Percentiles rank a stretch among this genome's conserved stretches.
These are phyloP conservation scores for Apiospora aurea DNA, from an alignment of 2,329 filamentous ascomycete species.

Conservation along the genomic window DNA sequence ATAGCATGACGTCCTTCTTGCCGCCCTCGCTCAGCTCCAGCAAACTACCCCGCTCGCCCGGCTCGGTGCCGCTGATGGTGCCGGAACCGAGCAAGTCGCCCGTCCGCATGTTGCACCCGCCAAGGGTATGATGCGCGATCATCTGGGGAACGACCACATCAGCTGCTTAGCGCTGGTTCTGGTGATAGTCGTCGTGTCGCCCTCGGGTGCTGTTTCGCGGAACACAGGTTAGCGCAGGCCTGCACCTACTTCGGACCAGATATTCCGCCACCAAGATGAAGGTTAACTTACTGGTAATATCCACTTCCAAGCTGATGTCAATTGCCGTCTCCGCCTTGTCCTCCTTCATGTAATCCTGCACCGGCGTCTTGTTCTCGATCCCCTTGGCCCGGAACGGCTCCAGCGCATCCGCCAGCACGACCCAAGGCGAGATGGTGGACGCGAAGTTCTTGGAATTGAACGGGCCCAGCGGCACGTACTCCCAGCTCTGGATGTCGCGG, in stretches of 20 bases:
- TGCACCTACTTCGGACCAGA: background rate
- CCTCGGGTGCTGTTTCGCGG: constrained; percentile 47
- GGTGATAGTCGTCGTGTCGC: constrained; percentile 63
- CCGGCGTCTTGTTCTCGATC: constrained; percentile 44
- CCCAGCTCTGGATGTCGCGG: constrained; percentile 83
- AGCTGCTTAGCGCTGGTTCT: constrained; percentile 70
- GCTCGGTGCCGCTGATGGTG: constrained; percentile 66
- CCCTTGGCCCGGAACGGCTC: constrained; percentile 57
- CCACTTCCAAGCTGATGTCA: constrained; percentile 73
- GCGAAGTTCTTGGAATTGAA: constrained; percentile 88
- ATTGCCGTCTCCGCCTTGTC: constrained; percentile 64
- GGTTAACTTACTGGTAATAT: constrained; percentile 59
- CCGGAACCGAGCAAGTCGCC: constrained; percentile 81
- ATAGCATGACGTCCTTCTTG: constrained; percentile 50
- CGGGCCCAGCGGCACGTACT: constrained; percentile 82
- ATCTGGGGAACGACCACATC: constrained; percentile 85
- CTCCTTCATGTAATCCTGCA: constrained; percentile 62
- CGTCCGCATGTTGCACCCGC: constrained; percentile 75
- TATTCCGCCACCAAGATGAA: background rate
- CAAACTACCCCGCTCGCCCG: constrained; percentile 50
- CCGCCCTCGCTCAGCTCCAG: constrained; percentile 55
- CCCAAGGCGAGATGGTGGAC: constrained; percentile 80
- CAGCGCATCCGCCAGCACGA: constrained; percentile 78
- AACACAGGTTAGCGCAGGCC: background rate
- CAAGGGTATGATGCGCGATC: constrained; percentile 80